Conservation (phyloP, 495 filamentous ascomycete genomes). For the Penicillium atrosanguineum region DNA sequence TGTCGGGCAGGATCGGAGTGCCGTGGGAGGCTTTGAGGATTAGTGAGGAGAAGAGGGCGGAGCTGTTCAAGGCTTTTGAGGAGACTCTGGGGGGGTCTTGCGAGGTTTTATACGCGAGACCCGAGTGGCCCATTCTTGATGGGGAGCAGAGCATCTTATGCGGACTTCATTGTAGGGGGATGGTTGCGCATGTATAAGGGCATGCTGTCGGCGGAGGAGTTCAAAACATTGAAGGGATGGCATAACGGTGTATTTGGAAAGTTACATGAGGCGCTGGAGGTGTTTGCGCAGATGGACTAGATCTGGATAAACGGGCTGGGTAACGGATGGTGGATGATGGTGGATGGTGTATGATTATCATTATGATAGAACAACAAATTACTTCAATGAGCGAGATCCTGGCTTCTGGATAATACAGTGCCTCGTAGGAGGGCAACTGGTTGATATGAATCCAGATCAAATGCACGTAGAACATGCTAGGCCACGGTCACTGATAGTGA, state of each 20-base stretch:
- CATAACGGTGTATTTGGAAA: background rate
- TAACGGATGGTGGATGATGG: background rate
- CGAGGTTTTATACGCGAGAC: background rate
- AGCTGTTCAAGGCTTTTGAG: background rate
- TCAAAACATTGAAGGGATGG: background rate
- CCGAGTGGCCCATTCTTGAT: background rate
- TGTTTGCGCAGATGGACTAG: too few relatives aligned
- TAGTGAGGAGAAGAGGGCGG: background rate
- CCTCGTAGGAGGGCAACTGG: too few relatives aligned
- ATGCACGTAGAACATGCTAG: too few relatives aligned
- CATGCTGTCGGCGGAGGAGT: background rate
- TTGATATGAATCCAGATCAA: too few relatives aligned
- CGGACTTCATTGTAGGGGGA: background rate
- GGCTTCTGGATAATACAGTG: too few relatives aligned
- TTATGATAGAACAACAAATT: too few relatives aligned
- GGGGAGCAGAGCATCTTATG: background rate
- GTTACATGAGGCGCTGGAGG: background rate
- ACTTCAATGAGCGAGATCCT: too few relatives aligned
- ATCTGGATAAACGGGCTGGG: background rate
- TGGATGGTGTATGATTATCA: background rate
- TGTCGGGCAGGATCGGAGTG: background rate
- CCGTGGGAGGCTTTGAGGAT: background rate
- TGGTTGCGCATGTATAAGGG: background rate
- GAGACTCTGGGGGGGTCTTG: background rate
- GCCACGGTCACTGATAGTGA: too few relatives aligned